phyloP scores from a whole-genome alignment of 2,329 filamentous ascomycete genomes.

The Arachnomyces sp. region DNA sequence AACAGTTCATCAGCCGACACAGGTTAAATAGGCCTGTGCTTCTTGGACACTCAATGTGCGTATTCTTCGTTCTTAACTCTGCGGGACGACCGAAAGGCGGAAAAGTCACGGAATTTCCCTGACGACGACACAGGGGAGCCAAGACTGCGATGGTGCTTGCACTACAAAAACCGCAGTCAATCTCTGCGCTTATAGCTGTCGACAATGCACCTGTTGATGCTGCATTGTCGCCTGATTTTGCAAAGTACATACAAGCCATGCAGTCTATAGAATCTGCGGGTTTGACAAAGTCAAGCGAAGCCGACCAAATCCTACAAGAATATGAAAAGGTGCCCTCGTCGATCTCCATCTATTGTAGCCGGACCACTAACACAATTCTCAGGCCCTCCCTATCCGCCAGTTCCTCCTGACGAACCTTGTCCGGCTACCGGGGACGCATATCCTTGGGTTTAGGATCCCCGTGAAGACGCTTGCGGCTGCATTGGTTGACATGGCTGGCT shows the following conservation, averaged over 20 bases:
- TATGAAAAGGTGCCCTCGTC: conserved; percentile 54
- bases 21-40: conserved; percentile 55
- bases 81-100: no score
- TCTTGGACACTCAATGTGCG: conserved; percentile 81
- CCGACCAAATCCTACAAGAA: conserved; percentile 66
- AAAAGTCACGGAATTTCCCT: neutral
- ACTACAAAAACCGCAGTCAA: conserved; percentile 54
- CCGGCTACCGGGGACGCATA: conserved; percentile 43
- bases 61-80: conserved; percentile 3
- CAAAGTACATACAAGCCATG: conserved; percentile 56
- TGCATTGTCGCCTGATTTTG: conserved; percentile 61
- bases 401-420: conserved; percentile 84
- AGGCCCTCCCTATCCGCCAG: conserved; percentile 70
- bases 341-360: neutral
- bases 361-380: conserved; percentile 3
- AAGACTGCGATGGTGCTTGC: conserved; percentile 82
- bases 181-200: conserved; percentile 64
- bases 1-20: conserved; percentile 62
- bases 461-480: conserved; percentile 59
- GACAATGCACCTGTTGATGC: conserved; percentile 83
- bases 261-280: conserved; percentile 62
- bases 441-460: conserved; percentile 70
- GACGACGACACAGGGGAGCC: conserved; percentile 53
- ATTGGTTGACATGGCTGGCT: conserved; percentile 72
- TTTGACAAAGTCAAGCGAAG: conserved; percentile 63